phyloP scores from a whole-genome alignment of 306 rosid genomes.

The Prunus mongolica region DNA sequence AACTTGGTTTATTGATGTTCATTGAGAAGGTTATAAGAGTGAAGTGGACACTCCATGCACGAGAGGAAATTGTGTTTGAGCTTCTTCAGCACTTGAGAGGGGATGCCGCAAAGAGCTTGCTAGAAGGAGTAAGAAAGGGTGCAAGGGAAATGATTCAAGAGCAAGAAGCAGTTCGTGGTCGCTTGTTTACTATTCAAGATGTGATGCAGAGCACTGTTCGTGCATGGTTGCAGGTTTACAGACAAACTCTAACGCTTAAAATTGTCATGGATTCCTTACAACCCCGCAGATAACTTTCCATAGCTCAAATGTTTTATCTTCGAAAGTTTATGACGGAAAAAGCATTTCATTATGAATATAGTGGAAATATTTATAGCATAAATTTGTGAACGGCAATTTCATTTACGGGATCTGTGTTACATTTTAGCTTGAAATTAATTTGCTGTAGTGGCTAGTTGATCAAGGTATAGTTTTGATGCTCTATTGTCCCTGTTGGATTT shows the following conservation, averaged over 20 bases:
- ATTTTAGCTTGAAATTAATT: not conserved
- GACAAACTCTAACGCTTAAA: not conserved
- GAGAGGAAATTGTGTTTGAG: conserved; percentile 63
- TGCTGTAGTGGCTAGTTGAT: not conserved
- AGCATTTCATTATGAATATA: not conserved
- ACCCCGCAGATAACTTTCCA: not conserved
- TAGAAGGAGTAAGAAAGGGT: conserved; percentile 49
- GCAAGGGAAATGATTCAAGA: conserved; percentile 65
- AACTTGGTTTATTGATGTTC: not conserved
- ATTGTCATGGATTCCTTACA: not conserved
- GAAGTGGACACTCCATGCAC: conserved; percentile 78
- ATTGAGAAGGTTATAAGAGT: conserved; percentile 63
- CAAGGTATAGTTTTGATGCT: not conserved
- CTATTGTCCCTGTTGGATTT: no score
- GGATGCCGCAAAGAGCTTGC: conserved; percentile 34
- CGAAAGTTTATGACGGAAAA: not conserved
- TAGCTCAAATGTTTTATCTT: conserved; percentile 3
- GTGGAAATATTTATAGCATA: not conserved
- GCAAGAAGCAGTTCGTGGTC: conserved; percentile 71
- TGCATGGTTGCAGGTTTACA: conserved; percentile 69
- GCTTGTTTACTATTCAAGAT: conserved; percentile 73
- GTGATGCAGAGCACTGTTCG: conserved; percentile 69
- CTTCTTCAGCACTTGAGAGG: conserved; percentile 71
- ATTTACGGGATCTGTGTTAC: not conserved
- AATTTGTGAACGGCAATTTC: not conserved